A percentile compares a stretch with the other conserved stretches of the same genome.
Conservation (phyloP, 73 alveolate genomes). For the Vitrella brassicaformis region DNA sequence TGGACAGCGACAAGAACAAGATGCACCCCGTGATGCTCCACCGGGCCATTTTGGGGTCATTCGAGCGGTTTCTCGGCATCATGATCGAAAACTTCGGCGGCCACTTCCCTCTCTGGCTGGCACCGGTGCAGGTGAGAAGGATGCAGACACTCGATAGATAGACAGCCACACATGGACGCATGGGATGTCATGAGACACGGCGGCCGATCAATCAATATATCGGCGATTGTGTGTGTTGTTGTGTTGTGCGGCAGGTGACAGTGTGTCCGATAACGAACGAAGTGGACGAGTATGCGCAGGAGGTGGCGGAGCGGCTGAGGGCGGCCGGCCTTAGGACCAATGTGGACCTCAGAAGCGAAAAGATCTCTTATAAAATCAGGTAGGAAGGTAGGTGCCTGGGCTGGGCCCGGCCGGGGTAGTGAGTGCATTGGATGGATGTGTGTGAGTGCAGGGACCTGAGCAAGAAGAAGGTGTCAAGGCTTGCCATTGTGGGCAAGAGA, state of each 20-base stretch:
- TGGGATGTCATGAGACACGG: too few species aligned
- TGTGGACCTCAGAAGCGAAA: background rate
- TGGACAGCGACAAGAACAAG: background rate
- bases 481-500: too few species aligned
- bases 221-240: too few species aligned
- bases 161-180: too few species aligned
- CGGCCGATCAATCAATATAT: too few species aligned
- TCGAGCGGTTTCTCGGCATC: conserved; percentile 92
- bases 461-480: too few species aligned
- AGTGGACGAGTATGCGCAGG: background rate
- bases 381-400: too few species aligned
- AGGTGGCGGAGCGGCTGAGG: background rate
- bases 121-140: conserved; percentile 54
- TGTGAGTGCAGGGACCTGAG: too few species aligned
- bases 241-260: too few species aligned
- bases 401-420: too few species aligned
- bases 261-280: background rate
- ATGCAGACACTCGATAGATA: too few species aligned
- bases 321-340: background rate
- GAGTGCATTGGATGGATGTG: too few species aligned
- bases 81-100: conserved; percentile 94
- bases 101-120: conserved; percentile 99
- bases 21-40: conserved; percentile 65
- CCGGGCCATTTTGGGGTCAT: conserved; percentile 96
- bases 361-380: background rate